Percentiles rank a stretch among this genome's conserved stretches.
Conservation (phyloP, 2,329 filamentous ascomycete genomes). For the Zalaria obscura region DNA sequence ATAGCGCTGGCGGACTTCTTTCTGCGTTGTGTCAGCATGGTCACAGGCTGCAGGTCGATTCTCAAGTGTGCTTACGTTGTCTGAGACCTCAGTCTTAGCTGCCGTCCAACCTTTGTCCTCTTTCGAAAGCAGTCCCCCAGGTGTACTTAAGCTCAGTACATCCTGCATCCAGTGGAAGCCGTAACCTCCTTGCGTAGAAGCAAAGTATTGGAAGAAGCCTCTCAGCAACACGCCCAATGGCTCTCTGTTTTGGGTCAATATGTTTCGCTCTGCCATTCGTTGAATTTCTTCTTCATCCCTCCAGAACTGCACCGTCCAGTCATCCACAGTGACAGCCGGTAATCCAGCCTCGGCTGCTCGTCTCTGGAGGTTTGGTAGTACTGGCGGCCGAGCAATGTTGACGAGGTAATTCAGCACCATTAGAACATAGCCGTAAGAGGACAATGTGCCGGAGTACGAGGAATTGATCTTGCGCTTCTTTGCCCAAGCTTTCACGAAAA, state of each 20-base stretch:
- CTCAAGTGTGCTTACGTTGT: constrained; percentile 22
- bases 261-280: constrained; percentile 40
- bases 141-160: constrained; percentile 61
- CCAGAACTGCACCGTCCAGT: constrained; percentile 62
- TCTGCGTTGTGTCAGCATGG: constrained; percentile 18
- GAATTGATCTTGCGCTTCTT: constrained; percentile 76
- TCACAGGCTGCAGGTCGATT: neutral
- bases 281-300: constrained; percentile 57
- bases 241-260: constrained; percentile 55
- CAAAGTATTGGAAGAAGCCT: constrained; percentile 83
- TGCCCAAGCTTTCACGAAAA: constrained; percentile 87
- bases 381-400: constrained; percentile 66
- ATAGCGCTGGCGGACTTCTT: constrained; percentile 65
- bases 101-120: constrained; percentile 72
- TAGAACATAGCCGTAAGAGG: constrained; percentile 79
- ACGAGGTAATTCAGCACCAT: constrained; percentile 88
- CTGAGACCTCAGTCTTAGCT: constrained; percentile 53
- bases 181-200: constrained; percentile 41
- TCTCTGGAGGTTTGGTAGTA: constrained; percentile 70
- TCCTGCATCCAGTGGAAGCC: constrained; percentile 70
- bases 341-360: constrained; percentile 8
- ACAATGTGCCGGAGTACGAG: constrained; percentile 71
- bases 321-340: constrained; percentile 27
- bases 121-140: constrained; percentile 57
- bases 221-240: constrained; percentile 57